These are phyloP conservation scores for Diaporthe batatas DNA, from an alignment of 2,329 filamentous ascomycete species.

Conservation along the genomic window DNA sequence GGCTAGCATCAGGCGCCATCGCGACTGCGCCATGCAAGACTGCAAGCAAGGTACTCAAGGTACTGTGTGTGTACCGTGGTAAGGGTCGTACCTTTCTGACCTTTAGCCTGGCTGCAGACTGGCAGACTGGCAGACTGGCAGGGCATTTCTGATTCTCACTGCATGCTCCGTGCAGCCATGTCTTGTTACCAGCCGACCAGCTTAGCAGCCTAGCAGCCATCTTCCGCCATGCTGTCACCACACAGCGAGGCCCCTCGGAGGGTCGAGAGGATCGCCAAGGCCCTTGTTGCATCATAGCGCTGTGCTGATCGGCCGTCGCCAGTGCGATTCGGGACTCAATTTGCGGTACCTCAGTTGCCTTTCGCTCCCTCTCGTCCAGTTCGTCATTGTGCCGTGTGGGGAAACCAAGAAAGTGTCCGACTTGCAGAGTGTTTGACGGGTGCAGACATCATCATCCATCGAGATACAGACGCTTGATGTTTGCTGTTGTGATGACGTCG, in stretches of 20 bases:
- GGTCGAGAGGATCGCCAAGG: constrained; percentile 8
- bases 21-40: neutral
- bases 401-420: neutral
- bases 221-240: neutral
- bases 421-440: neutral
- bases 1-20: constrained; percentile 7
- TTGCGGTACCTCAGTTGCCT: neutral
- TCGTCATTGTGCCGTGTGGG: constrained; percentile 5
- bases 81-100: no score
- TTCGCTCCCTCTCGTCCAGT: no score
- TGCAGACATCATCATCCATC: neutral
- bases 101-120: no score
- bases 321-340: constrained; percentile 12
- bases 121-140: no score
- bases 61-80: no score
- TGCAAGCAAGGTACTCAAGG: neutral
- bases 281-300: constrained; percentile 27
- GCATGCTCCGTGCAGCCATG: neutral
- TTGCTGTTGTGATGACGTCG: constrained; percentile 12
- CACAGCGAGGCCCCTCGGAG: neutral
- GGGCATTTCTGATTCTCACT: neutral
- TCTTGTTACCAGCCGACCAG: no score
- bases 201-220: neutral
- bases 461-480: neutral
- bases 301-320: neutral